These are phyloP conservation scores for Vanrija pseudolonga DNA, from an alignment of 1,284 basidiomycete species.

Conservation along the genomic window DNA sequence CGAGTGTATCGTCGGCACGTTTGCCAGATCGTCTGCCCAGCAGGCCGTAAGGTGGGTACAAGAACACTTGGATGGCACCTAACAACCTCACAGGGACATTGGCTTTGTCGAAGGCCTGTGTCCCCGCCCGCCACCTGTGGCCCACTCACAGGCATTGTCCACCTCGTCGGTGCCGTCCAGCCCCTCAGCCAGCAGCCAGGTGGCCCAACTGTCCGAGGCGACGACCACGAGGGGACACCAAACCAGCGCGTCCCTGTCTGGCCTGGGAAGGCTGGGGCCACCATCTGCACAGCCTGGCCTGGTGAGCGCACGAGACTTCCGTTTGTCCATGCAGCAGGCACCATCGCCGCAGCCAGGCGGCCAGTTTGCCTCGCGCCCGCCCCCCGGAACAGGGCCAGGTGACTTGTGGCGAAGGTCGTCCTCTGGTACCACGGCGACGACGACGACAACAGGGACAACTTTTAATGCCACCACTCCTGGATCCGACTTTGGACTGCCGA, in stretches of 20 bases:
- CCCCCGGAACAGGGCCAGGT: too few relatives aligned
- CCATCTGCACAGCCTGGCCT: too few relatives aligned
- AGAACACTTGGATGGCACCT: background rate
- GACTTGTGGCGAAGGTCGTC: conserved; percentile 23
- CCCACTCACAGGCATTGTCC: background rate
- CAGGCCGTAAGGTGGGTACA: conserved; percentile 40
- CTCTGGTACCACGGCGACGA: conserved; percentile 28
- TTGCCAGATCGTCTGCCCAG: conserved; percentile 28
- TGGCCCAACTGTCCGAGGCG: background rate
- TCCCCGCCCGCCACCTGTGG: conserved; percentile 9
- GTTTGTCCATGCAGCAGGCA: background rate
- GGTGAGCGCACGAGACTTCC: too few relatives aligned
- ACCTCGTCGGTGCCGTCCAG: conserved; percentile 17
- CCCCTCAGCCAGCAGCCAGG: background rate
- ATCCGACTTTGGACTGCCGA: conserved; percentile 11
- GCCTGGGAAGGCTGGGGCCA: background rate
- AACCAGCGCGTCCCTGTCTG: background rate
- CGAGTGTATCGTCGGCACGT: conserved; percentile 46
- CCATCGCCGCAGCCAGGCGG: background rate
- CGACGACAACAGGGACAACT: conserved; percentile 21
- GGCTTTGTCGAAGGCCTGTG: conserved; percentile 42
- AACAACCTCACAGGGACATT: conserved; percentile 36
- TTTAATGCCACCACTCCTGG: conserved; percentile 5
- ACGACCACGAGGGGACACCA: background rate
- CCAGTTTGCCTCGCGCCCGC: too few relatives aligned